Percentiles rank a stretch among this genome's conserved stretches.
Conservation (phyloP, 768 basidiomycete species). For the Astraeus odoratus region DNA sequence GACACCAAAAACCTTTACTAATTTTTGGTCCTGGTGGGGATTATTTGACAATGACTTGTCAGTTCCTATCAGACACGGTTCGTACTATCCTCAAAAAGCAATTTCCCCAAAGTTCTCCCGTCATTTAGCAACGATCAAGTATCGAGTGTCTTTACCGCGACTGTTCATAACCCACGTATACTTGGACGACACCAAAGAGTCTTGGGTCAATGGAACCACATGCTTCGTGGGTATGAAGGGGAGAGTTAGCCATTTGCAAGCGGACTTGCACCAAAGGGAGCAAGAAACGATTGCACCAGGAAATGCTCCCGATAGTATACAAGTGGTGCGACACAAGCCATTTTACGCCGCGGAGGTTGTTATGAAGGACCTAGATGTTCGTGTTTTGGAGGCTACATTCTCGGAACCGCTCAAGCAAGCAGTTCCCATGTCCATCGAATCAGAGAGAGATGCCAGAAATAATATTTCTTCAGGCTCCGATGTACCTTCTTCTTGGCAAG, state of each 20-base stretch:
- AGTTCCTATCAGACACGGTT: slow-evolving; percentile 85
- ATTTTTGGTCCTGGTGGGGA: slow-evolving; percentile 91
- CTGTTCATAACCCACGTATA: slow-evolving; percentile 86
- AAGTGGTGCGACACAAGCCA: slow-evolving; percentile 65
- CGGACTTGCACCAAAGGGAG: slow-evolving; percentile 88
- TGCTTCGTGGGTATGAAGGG: slow-evolving; percentile 84
- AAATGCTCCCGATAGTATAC: slow-evolving; percentile 48
- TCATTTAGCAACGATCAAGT: slow-evolving; percentile 88
- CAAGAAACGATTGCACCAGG: slow-evolving; percentile 66
- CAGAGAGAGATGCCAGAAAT: slow-evolving; percentile 36
- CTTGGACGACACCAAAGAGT: slow-evolving; percentile 69
- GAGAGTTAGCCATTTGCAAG: slow-evolving; percentile 71
- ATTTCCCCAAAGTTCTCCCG: slow-evolving; percentile 83
- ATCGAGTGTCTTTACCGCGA: slow-evolving; percentile 69
- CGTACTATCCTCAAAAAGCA: slow-evolving; percentile 61
- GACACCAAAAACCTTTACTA: slow-evolving; percentile 75
- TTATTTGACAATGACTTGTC: slow-evolving; percentile 75
- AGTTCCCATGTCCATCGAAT: slow-evolving; percentile 42
- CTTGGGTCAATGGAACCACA: slow-evolving; percentile 75
- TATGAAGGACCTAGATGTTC: slow-evolving; percentile 67
- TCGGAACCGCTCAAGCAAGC: slow-evolving; percentile 59
- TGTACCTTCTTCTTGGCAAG: slow-evolving; percentile 59
- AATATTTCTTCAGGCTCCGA: slow-evolving; percentile 24
- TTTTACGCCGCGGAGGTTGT: slow-evolving; percentile 87
- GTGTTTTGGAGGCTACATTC: slow-evolving; percentile 74